Percentiles rank a stretch among this genome's conserved stretches.
Evolutionary conservation across 352 stramenopile species (phyloP).

Genomic region (Pythium sukuiense): DNA sequence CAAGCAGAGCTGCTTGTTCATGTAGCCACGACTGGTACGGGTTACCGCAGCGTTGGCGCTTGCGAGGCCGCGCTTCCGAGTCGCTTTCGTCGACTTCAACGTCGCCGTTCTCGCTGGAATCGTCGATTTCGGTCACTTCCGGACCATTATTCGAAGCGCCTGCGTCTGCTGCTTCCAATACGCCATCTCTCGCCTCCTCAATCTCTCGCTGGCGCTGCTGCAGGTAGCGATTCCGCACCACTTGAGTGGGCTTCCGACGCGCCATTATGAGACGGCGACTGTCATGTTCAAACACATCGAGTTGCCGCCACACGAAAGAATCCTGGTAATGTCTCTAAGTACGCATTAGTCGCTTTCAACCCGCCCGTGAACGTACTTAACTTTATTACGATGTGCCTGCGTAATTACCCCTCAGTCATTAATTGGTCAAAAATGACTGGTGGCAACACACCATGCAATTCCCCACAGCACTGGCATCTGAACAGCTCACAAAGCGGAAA

Average conservation of each 20-base stretch:
- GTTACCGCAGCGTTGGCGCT: conserved; percentile 3
- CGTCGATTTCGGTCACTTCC: conserved; percentile 4
- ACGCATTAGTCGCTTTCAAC: background rate
- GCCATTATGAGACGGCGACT: conserved; percentile 25
- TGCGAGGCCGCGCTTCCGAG: background rate
- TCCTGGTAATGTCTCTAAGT: background rate
- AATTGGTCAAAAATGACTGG: conserved; percentile 2
- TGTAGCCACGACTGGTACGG: background rate
- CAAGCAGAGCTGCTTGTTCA: background rate
- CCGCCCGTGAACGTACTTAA: background rate
- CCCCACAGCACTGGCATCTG: background rate
- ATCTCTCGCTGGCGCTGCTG: conserved; percentile 4
- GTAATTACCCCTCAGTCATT: background rate
- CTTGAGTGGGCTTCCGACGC: conserved; percentile 33
- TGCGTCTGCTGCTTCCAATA: background rate
- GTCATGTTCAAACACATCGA: background rate
- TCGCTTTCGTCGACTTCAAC: conserved; percentile 1
- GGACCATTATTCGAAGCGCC: conserved; percentile 9
- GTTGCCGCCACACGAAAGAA: background rate
- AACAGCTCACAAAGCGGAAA: background rate
- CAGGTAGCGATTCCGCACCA: conserved; percentile 29
- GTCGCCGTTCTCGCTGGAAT: conserved; percentile 11
- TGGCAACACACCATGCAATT: background rate
- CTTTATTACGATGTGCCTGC: background rate
- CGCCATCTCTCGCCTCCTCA: background rate